Evolutionary conservation across 2,329 filamentous ascomycete species (phyloP).

Genomic region (Xylaria sp.): DNA sequence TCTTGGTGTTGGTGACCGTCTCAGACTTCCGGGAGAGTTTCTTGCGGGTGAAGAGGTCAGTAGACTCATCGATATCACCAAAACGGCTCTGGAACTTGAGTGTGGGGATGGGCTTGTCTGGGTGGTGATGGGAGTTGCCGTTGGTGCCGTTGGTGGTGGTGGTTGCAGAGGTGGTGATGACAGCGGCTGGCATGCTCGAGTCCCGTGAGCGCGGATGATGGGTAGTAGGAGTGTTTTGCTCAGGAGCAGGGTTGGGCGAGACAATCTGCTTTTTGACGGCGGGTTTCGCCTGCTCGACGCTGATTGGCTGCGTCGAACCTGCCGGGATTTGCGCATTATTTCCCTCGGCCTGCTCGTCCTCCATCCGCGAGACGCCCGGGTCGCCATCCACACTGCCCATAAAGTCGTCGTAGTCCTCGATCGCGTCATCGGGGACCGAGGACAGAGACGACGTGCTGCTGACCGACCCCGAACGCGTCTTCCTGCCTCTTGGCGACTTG

Average conservation of each 20-base stretch:
- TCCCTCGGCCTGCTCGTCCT: conserved; percentile 45
- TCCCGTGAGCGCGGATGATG: conserved; percentile 41
- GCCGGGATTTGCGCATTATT: conserved; percentile 49
- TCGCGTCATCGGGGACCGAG: conserved; percentile 48
- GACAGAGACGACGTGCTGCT: conserved; percentile 50
- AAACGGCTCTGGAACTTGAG: conserved; percentile 46
- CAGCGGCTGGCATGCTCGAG: conserved; percentile 48
- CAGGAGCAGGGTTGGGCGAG: conserved; percentile 46
- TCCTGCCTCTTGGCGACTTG: conserved; percentile 40
- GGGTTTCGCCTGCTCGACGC: conserved; percentile 47
- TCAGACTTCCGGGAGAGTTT: conserved; percentile 44
- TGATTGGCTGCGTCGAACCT: conserved; percentile 49
- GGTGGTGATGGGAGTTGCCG: conserved; percentile 31
- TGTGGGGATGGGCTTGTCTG: conserved; percentile 24
- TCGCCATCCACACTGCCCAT: conserved; percentile 47
- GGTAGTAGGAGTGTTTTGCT: conserved; percentile 44
- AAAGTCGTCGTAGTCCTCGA: conserved; percentile 47
- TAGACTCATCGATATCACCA: conserved; percentile 39
- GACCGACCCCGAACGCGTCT: conserved; percentile 44
- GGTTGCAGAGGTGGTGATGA: conserved; percentile 44
- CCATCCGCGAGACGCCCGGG: conserved; percentile 44
- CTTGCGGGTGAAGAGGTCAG: conserved; percentile 35
- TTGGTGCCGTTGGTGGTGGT: conserved; percentile 40
- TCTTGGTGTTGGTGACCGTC: conserved; percentile 42
- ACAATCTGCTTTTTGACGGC: conserved; percentile 50